Conservation (phyloP, 2,329 filamentous ascomycete species). For the Epichloe festucae region DNA sequence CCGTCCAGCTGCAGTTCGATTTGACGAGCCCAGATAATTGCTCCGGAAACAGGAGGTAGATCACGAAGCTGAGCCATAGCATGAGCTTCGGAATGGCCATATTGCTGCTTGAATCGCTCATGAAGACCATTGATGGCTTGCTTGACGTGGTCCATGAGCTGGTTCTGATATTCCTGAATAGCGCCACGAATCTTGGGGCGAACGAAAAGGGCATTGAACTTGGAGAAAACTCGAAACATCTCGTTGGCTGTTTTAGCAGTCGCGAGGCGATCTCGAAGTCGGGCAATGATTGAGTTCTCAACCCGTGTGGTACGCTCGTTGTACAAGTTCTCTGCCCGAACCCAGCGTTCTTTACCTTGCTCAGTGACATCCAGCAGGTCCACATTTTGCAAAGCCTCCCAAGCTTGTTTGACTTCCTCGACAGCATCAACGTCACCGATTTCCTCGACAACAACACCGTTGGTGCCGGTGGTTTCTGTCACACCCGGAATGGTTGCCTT, state of each 20-base stretch:
- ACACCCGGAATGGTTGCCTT: constrained; percentile 44
- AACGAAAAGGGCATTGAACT: constrained; percentile 98
- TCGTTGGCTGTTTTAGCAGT: constrained; percentile 96
- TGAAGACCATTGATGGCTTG: constrained; percentile 87
- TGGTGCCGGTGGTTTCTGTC: constrained; percentile 37
- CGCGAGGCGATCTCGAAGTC: constrained; percentile 79
- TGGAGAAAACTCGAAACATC: constrained; percentile 99
- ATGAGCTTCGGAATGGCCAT: constrained; percentile 93
- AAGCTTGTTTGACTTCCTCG: constrained; percentile 89
- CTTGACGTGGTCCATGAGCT: constrained; percentile 96
- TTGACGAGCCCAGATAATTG: constrained; percentile 94
- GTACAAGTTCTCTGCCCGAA: constrained; percentile 87
- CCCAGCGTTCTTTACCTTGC: constrained; percentile 85
- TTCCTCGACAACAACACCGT: constrained; percentile 71
- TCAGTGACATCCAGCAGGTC: constrained; percentile 86
- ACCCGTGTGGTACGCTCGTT: constrained; percentile 95
- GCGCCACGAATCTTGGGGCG: constrained; percentile 97
- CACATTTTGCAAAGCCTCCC: constrained; percentile 85
- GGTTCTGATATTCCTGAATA: constrained; percentile 95
- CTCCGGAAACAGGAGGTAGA: constrained; percentile 86
- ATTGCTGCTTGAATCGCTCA: constrained; percentile 97
- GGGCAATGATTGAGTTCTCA: constrained; percentile 96
- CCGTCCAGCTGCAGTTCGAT: constrained; percentile 91
- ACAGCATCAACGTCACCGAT: constrained; percentile 96
- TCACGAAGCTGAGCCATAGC: constrained; percentile 97